A percentile compares a stretch with the other conserved stretches of the same genome.
phyloP scores from a whole-genome alignment of 108 stramenopile genomes.

The Conticribra weissflogii region DNA sequence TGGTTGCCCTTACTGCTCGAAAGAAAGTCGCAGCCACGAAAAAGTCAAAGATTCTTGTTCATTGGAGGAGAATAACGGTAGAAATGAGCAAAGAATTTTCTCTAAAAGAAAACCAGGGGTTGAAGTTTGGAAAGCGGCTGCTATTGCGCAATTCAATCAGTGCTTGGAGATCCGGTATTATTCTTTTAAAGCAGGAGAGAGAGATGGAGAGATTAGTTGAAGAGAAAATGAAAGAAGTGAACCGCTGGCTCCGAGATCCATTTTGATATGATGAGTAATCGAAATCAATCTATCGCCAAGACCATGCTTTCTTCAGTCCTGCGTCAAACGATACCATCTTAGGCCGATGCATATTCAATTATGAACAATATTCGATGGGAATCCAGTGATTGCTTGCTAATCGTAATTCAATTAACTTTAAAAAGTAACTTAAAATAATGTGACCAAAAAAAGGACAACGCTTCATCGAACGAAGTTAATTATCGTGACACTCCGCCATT shows the following conservation, averaged over 20 bases:
- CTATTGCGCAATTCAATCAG: slow-evolving; percentile 10
- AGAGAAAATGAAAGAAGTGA: slow-evolving; percentile 24
- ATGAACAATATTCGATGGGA: too few relatives aligned
- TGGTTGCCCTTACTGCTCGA: neutral
- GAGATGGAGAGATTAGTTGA: slow-evolving; percentile 18
- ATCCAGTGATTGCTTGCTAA: too few relatives aligned
- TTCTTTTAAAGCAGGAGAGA: slow-evolving; percentile 14
- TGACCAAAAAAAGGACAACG: neutral
- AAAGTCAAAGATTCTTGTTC: neutral
- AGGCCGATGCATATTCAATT: too few relatives aligned
- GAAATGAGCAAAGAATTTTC: neutral
- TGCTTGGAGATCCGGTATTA: slow-evolving; percentile 21
- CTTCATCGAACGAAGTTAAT: neutral
- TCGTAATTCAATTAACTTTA: too few relatives aligned
- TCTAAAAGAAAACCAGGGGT: neutral
- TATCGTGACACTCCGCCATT: too few relatives aligned
- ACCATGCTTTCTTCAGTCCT: too few relatives aligned
- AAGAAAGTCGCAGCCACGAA: neutral
- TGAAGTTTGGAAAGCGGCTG: slow-evolving; percentile 6
- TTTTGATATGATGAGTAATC: neutral
- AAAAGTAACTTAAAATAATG: too few relatives aligned
- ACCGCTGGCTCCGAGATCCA: slow-evolving; percentile 23
- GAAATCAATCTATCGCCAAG: too few relatives aligned
- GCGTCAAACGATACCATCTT: too few relatives aligned
- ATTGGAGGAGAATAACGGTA: slow-evolving; percentile 11